Percentiles rank a stretch among this genome's conserved stretches.
Conservation (phyloP, 805 yeast genomes). For the Lipomyces mesembrius region DNA sequence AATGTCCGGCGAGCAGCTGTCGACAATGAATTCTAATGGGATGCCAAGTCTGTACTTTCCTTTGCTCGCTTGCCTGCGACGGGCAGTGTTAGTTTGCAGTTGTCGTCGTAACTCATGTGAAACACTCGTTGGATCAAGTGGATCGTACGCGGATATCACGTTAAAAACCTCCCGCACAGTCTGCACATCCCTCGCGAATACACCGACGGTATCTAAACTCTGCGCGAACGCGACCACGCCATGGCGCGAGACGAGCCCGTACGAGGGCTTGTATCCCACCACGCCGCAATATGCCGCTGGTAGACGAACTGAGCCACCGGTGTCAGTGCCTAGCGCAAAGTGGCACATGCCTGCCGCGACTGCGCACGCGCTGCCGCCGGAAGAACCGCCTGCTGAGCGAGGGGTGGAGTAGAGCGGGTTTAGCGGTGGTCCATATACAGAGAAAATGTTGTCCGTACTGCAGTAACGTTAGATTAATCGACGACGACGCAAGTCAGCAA, state of each 20-base stretch:
- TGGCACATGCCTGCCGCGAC: slow-evolving; percentile 74
- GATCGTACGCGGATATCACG: slow-evolving; percentile 59
- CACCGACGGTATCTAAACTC: slow-evolving; percentile 91
- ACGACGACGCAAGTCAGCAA: not conserved
- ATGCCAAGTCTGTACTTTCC: slow-evolving; percentile 64
- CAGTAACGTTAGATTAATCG: not conserved
- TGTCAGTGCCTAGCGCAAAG: slow-evolving; percentile 84
- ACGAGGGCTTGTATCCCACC: slow-evolving; percentile 89
- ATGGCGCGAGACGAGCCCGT: slow-evolving; percentile 89
- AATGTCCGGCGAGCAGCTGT: slow-evolving; percentile 57
- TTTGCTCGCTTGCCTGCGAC: slow-evolving; percentile 8
- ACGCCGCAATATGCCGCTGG: slow-evolving; percentile 90
- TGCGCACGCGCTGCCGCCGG: slow-evolving; percentile 95
- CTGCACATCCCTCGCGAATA: slow-evolving; percentile 59
- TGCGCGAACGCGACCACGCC: slow-evolving; percentile 95
- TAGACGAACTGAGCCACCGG: slow-evolving; percentile 93
- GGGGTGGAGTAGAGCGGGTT: slow-evolving; percentile 52
- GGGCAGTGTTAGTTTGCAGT: not conserved
- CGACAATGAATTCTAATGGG: slow-evolving; percentile 66
- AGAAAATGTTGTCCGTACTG: slow-evolving; percentile 45
- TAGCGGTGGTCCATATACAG: slow-evolving; percentile 44
- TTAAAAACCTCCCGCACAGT: slow-evolving; percentile 56
- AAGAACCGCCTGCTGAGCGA: slow-evolving; percentile 81
- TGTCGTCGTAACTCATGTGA: slow-evolving; percentile 36
- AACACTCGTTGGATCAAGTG: slow-evolving; percentile 74